Evolutionary conservation across 352 stramenopile species (phyloP), one percentile per base, ranked within the genome.

Genomic region (Globisporangium cederbergense): DNA sequence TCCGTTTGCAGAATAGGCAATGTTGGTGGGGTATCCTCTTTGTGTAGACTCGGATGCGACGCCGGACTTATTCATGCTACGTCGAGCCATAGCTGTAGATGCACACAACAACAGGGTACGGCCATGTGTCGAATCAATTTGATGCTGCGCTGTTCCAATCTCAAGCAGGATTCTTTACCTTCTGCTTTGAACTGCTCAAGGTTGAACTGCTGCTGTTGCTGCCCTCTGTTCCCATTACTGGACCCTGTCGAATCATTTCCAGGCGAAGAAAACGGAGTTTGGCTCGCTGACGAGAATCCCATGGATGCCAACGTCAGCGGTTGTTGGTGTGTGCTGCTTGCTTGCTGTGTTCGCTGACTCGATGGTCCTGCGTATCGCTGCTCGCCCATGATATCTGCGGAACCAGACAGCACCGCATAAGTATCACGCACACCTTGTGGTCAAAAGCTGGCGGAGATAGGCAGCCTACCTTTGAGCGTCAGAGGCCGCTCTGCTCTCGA

Each of bases 151-250:
- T 47, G 16, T 9, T n/a, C 14, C 42, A 47, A 20, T 20, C 18
- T 10, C 18, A 10, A 4, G 18, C 16, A 47, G 3, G 2, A 18
- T 40, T n/a, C 20, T 47, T 20, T 64, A 69, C 72, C 66, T 51
- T 76, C 62, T 10, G 71, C 49, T 59, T 76, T 70, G 61, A 74
- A 58, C 45, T 74, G 62, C 45, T 74, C 65, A 8, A 70, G 55
- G 40, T 64, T 62, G 25, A 71, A 45, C 1, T 25, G 45, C 28
- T 54, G 40, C n/a, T 30, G 40, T 13, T 30, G 47, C 8, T 64
- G 47, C 0, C 34, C 20, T 49, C 47, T 42, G 9, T 25, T 8
- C 34, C 4, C 5, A 6, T 51, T 56, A 7, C 22, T 20, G 36
- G 16, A 32, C 9, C 32, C 9, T 20, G 30, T 16, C 7, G 8